Evolutionary conservation across 805 yeast species (phyloP).

Genomic region (Kregervanrija fluxuum): DNA sequence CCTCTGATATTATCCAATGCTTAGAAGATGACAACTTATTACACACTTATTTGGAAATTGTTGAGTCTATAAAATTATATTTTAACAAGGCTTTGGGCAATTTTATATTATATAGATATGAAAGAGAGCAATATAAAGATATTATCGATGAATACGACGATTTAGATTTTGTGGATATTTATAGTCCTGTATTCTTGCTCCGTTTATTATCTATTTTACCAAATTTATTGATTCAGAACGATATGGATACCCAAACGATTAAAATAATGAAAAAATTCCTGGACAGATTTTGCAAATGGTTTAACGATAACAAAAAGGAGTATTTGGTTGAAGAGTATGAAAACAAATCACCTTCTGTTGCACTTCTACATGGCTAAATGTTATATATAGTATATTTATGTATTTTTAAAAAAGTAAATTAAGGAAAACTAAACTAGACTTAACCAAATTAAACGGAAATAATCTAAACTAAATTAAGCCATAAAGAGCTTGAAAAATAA

Average conservation of each 20-base stretch:
- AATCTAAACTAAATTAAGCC: neutral
- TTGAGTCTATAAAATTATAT: conserved; percentile 61
- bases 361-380: conserved; percentile 11
- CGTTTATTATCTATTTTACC: conserved; percentile 76
- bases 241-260: conserved; percentile 73
- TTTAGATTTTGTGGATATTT: conserved; percentile 35
- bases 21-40: conserved; percentile 37
- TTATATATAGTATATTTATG: neutral
- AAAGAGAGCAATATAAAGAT: conserved; percentile 63
- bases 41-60: conserved; percentile 59
- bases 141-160: conserved; percentile 27
- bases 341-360: conserved; percentile 35
- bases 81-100: conserved; percentile 70
- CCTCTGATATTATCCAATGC: conserved; percentile 25
- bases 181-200: conserved; percentile 78
- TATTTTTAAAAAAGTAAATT: neutral
- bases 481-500: neutral
- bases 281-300: conserved; percentile 45
- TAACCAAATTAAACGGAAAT: neutral
- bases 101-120: conserved; percentile 65
- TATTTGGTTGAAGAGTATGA: conserved; percentile 38
- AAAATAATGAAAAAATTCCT: conserved; percentile 46
- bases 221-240: conserved; percentile 68
- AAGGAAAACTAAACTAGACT: neutral
- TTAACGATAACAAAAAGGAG: conserved; percentile 36